Evolutionary conservation across 2,329 filamentous ascomycete genomes (phyloP).

Genomic region (Pseudovirgaria hyperparasitica): DNA sequence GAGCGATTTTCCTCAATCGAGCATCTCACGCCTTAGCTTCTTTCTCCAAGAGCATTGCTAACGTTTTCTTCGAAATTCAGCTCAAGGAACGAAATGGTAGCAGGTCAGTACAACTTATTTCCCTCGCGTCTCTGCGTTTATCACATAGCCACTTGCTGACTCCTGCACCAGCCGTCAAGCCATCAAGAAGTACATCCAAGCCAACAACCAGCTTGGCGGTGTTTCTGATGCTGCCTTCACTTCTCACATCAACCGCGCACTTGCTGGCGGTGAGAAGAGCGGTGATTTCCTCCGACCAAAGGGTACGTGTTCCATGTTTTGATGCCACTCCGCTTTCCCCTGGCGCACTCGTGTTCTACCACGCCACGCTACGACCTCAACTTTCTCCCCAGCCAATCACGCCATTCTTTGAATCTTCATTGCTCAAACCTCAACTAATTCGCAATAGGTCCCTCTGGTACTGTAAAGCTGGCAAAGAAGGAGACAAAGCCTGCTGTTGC

Average conservation of each 20-base stretch:
- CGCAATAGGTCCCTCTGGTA: conserved; percentile 60
- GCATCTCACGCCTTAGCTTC: conserved; percentile 2
- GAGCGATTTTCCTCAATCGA: conserved; percentile 16
- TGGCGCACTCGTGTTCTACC: conserved; percentile 7
- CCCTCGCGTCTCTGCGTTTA: conserved; percentile 12
- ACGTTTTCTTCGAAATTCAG: conserved; percentile 38
- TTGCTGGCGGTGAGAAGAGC: conserved; percentile 72
- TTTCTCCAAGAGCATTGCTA: conserved; percentile 28
- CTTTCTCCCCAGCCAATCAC: too few species aligned
- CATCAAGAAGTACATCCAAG: conserved; percentile 62
- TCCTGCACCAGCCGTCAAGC: conserved; percentile 43
- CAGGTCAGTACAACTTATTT: conserved; percentile 48
- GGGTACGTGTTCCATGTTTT: conserved; percentile 54
- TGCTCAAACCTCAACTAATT: conserved; percentile 15
- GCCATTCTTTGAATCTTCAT: too few species aligned
- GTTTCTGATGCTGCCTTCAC: conserved; percentile 48
- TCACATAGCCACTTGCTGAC: conserved; percentile 15
- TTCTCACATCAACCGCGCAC: conserved; percentile 73
- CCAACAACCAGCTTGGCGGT: conserved; percentile 53
- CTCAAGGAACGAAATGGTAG: conserved; percentile 59
- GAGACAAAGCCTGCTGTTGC: conserved; percentile 27
- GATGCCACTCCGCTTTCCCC: too few species aligned
- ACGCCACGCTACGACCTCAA: conserved; percentile 3
- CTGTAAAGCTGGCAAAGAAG: conserved; percentile 88
- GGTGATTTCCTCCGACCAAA: conserved; percentile 82